phyloP scores from a whole-genome alignment of 441 rosid species.

The Gossypium davidsonii region DNA sequence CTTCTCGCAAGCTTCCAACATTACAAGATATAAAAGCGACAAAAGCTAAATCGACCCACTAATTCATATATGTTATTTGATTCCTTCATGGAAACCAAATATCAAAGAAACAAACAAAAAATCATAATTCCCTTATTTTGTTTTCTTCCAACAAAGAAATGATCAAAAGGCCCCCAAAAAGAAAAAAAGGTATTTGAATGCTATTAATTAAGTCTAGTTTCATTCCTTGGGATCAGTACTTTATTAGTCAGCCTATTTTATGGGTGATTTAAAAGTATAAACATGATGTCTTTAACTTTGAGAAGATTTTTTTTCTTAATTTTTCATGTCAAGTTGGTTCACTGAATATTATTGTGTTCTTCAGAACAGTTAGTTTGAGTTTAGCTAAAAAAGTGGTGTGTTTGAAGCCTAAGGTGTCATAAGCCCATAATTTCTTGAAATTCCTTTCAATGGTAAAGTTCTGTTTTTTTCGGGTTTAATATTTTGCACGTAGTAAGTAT shows the following conservation, averaged over 20 bases:
- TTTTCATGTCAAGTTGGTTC: neutral
- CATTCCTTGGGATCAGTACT: neutral
- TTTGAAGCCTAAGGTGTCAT: neutral
- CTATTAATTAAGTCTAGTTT: neutral
- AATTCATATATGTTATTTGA: neutral
- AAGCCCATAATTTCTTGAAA: slow-evolving; percentile 5
- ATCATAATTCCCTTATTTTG: neutral
- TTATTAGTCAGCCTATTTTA: neutral
- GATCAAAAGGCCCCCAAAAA: neutral
- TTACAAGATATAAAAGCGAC: neutral
- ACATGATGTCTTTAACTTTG: neutral
- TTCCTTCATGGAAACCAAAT: neutral
- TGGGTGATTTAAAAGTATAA: neutral
- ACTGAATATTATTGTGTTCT: neutral
- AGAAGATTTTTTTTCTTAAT: neutral
- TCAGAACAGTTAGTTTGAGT: neutral
- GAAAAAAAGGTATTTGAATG: neutral
- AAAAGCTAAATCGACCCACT: neutral
- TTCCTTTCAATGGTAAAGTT: neutral
- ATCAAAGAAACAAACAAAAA: neutral
- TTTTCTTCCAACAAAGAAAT: neutral
- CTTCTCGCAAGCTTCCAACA: neutral
- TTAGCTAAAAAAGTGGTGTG: slow-evolving; percentile 4
- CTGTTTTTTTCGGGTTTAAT: neutral
- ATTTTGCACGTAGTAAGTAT: neutral